phyloP scores from a whole-genome alignment of 768 basidiomycete genomes.

The Rhizopogon salebrosus region DNA sequence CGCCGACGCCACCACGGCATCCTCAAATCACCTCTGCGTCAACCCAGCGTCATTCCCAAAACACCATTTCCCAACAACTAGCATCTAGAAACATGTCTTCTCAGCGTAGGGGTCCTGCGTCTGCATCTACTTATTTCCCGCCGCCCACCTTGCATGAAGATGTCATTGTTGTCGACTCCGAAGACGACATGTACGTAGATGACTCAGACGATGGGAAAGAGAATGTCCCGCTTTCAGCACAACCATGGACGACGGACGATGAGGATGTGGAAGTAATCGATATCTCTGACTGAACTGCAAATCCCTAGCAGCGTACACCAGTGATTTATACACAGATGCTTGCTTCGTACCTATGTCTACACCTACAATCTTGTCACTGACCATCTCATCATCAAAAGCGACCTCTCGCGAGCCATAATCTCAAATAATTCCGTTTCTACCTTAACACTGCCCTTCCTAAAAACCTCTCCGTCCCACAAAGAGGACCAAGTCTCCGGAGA shows the following conservation, averaged over 20 bases:
- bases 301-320: neutral
- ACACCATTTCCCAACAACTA: neutral
- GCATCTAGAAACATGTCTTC: neutral
- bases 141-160: conserved; percentile 11
- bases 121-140: neutral
- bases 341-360: too few species aligned
- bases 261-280: conserved; percentile 48
- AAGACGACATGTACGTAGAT: conserved; percentile 27
- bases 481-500: conserved; percentile 12
- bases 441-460: conserved; percentile 28
- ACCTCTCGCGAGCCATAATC: too few species aligned
- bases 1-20: neutral
- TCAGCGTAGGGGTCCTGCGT: neutral
- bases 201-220: conserved; percentile 50
- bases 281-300: conserved; percentile 32
- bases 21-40: neutral
- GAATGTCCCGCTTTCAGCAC: conserved; percentile 48
- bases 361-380: neutral
- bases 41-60: neutral
- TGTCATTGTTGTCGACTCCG: conserved; percentile 38
- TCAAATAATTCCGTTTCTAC: conserved; percentile 18
- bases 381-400: neutral
- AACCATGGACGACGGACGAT: conserved; percentile 33
- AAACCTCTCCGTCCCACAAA: conserved; percentile 17
- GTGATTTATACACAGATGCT: neutral